Percentiles rank a stretch among this genome's conserved stretches.
Conservation (phyloP, 1,284 basidiomycete species). For the Ustilago hordei region DNA sequence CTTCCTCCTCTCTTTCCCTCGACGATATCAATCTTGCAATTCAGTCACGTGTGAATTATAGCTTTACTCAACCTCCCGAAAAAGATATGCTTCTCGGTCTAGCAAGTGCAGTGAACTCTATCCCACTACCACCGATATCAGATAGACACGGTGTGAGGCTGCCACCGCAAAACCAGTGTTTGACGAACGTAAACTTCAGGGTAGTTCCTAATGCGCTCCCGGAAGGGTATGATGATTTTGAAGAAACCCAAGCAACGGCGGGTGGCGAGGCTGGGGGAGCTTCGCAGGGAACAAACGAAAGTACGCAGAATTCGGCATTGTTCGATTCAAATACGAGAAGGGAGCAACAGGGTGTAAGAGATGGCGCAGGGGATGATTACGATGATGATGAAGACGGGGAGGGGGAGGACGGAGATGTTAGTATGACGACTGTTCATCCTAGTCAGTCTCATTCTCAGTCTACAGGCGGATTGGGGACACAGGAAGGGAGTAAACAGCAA, state of each 20-base stretch:
- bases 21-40: constrained; percentile 92
- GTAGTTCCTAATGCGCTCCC: constrained; percentile 87
- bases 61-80: constrained; percentile 90
- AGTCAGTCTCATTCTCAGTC: constrained; percentile 18
- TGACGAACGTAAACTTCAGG: constrained; percentile 92
- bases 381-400: constrained; percentile 32
- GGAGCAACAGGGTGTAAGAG: not conserved
- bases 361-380: constrained; percentile 30
- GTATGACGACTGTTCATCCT: constrained; percentile 38
- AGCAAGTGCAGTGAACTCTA: constrained; percentile 88
- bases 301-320: constrained; percentile 21
- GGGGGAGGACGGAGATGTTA: constrained; percentile 27
- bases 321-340: constrained; percentile 16
- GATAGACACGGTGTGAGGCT: constrained; percentile 94
- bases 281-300: not conserved
- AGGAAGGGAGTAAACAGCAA: not conserved
- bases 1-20: constrained; percentile 74
- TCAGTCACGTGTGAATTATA: constrained; percentile 92
- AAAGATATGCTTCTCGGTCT: constrained; percentile 93
- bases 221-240: constrained; percentile 33
- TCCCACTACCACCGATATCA: constrained; percentile 89
- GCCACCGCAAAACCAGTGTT: constrained; percentile 82
- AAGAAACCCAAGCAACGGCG: constrained; percentile 16
- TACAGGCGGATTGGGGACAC: not conserved
- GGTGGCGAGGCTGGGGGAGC: not conserved